Evolutionary conservation across 371 early-diverging fungal genomes (phyloP).

Genomic region (Mycotypha africana): DNA sequence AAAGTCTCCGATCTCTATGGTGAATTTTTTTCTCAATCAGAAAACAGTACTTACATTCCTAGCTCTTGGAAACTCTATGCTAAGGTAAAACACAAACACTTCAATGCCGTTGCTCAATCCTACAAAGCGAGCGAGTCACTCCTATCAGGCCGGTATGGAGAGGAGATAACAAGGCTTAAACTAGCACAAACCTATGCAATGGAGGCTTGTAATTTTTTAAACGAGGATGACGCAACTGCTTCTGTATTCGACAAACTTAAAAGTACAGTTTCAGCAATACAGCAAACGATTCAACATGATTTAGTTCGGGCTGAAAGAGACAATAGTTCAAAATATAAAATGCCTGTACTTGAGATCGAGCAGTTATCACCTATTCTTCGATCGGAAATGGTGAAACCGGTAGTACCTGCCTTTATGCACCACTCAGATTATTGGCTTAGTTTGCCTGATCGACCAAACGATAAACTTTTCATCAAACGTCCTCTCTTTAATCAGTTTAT

Average conservation of each 20-base stretch:
- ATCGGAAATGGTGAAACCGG: slow-evolving; percentile 72
- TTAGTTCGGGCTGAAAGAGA: slow-evolving; percentile 76
- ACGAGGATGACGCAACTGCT: too few relatives aligned
- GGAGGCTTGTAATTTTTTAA: too few relatives aligned
- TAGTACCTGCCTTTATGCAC: slow-evolving; percentile 30
- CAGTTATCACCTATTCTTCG: slow-evolving; percentile 56
- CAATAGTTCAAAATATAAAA: slow-evolving; percentile 84
- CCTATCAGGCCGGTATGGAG: slow-evolving; percentile 73
- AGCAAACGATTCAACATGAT: slow-evolving; percentile 50
- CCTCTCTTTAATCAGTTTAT: slow-evolving; percentile 82
- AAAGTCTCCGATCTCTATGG: slow-evolving; percentile 62
- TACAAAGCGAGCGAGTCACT: slow-evolving; percentile 69
- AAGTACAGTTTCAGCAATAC: slow-evolving; percentile 43
- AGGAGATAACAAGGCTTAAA: slow-evolving; percentile 73
- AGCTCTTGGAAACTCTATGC: slow-evolving; percentile 58
- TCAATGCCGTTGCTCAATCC: slow-evolving; percentile 71
- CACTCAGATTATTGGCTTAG: slow-evolving; percentile 29
- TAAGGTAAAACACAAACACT: slow-evolving; percentile 66
- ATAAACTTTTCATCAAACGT: slow-evolving; percentile 43
- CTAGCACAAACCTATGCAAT: slow-evolving; percentile 47
- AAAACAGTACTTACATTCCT: slow-evolving; percentile 36
- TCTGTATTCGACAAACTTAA: too few relatives aligned
- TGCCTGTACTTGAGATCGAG: slow-evolving; percentile 62
- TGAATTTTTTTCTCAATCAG: slow-evolving; percentile 45
- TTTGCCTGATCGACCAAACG: slow-evolving; percentile 16